Evolutionary conservation across 1,284 basidiomycete genomes (phyloP).

Genomic region (Prillingera fragicola): DNA sequence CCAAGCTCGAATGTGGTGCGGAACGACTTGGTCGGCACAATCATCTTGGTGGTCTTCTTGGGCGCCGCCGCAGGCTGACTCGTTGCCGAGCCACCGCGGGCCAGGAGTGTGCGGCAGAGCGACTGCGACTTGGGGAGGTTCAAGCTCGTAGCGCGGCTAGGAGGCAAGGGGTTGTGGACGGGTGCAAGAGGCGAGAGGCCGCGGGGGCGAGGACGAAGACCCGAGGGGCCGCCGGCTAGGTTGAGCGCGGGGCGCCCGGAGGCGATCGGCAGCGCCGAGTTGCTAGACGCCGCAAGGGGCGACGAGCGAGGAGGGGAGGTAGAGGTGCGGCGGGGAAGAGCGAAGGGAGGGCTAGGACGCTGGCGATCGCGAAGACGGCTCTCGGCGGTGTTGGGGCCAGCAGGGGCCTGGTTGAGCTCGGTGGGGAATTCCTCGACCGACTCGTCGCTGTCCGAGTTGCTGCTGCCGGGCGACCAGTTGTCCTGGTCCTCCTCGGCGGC

Average conservation of each 20-base stretch:
- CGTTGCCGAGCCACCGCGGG: conserved; percentile 15
- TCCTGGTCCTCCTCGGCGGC: too few species aligned
- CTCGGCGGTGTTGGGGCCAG: too few species aligned
- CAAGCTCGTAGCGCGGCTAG: background rate
- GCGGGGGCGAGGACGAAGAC: conserved; percentile 10
- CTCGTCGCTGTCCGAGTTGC: too few species aligned
- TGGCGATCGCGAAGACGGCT: too few species aligned
- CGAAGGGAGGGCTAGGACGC: too few species aligned
- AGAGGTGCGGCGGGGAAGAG: too few species aligned
- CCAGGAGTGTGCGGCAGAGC: conserved; percentile 35
- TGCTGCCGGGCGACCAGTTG: too few species aligned
- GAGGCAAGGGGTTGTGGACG: conserved; percentile 1
- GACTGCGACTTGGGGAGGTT: conserved; percentile 37
- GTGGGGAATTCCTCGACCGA: too few species aligned
- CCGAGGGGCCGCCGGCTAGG: too few species aligned
- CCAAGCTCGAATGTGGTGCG: conserved; percentile 43
- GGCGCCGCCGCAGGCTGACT: background rate
- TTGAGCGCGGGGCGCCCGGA: background rate
- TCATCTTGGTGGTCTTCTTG: conserved; percentile 33
- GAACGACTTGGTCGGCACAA: conserved; percentile 42
- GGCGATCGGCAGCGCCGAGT: conserved; percentile 3
- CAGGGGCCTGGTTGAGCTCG: too few species aligned
- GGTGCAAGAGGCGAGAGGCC: conserved; percentile 18
- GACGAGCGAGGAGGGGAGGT: conserved; percentile 9
- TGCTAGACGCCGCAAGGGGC: conserved; percentile 9